A percentile compares a stretch with the other conserved stretches of the same genome.
These are phyloP conservation scores for Colletotrichum theobromicola DNA, from an alignment of 2,329 filamentous ascomycete genomes.

Conservation along the genomic window DNA sequence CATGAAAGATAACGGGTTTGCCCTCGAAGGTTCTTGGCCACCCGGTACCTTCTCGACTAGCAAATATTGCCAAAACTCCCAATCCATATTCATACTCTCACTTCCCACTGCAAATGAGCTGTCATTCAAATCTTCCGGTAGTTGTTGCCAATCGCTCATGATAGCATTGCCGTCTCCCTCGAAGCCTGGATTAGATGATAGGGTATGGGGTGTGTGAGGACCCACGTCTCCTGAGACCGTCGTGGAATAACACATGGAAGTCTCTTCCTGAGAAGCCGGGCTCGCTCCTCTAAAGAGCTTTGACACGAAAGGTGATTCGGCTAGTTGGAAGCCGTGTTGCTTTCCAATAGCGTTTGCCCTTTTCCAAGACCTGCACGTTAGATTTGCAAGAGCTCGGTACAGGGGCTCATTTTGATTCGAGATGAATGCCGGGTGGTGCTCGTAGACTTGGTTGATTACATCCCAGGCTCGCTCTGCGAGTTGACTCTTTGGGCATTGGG, in stretches of 20 bases:
- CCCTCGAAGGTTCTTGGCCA: neutral
- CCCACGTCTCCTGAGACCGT: neutral
- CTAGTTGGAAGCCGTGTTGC: neutral
- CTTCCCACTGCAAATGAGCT: neutral
- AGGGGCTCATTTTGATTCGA: neutral
- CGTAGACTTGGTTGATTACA: conserved; percentile 38
- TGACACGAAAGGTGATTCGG: neutral
- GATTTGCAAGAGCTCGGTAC: conserved; percentile 45
- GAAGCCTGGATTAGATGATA: neutral
- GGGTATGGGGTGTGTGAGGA: neutral
- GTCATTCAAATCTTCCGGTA: neutral
- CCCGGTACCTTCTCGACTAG: neutral
- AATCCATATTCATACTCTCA: neutral
- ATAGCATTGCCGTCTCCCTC: neutral
- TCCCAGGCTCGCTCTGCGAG: conserved; percentile 60
- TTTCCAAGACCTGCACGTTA: conserved; percentile 57
- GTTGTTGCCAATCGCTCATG: neutral
- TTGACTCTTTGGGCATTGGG: conserved; percentile 47
- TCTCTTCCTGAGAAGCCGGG: neutral
- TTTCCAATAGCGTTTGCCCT: neutral
- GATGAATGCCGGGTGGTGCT: conserved; percentile 23
- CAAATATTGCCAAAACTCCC: neutral
- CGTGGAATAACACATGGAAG: neutral
- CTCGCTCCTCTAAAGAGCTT: neutral
- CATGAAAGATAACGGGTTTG: neutral